A percentile compares a stretch with the other conserved stretches of the same genome.
phyloP scores from a whole-genome alignment of 306 rosid species.

The Fragaria vesca region DNA sequence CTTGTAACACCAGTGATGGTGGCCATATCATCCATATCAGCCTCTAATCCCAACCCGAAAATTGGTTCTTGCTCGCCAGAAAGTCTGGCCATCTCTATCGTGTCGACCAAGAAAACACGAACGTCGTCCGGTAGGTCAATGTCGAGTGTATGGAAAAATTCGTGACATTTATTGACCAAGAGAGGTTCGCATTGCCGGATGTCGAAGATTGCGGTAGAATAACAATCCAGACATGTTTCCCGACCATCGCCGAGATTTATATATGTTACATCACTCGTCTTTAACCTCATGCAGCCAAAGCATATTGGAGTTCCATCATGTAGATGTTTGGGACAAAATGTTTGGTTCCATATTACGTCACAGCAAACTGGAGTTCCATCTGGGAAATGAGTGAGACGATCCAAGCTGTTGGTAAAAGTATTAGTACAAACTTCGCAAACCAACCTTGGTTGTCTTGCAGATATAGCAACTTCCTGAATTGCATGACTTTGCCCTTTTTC shows the following conservation, averaged over 20 bases:
- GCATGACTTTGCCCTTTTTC: background rate
- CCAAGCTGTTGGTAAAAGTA: background rate
- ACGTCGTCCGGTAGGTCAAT: background rate
- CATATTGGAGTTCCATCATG: background rate
- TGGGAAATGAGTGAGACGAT: background rate
- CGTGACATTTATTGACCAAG: background rate
- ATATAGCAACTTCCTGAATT: background rate
- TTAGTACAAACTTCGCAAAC: background rate
- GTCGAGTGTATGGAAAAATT: background rate
- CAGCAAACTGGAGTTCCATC: slow-evolving; percentile 3
- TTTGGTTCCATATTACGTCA: background rate
- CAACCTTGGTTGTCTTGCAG: background rate
- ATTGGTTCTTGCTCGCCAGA: background rate
- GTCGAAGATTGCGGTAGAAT: background rate
- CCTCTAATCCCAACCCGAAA: background rate
- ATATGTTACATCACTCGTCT: background rate
- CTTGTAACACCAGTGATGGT: background rate
- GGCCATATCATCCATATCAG: too few relatives aligned
- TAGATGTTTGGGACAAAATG: background rate
- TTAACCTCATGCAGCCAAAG: background rate
- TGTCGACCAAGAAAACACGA: slow-evolving; percentile 14
- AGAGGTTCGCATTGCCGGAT: background rate
- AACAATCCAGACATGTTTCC: slow-evolving; percentile 1
- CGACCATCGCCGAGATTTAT: slow-evolving; percentile 9
- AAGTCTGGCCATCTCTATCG: background rate